These are phyloP conservation scores for Rhizopogon vinicolor DNA, from an alignment of 768 basidiomycete genomes.

Conservation along the genomic window DNA sequence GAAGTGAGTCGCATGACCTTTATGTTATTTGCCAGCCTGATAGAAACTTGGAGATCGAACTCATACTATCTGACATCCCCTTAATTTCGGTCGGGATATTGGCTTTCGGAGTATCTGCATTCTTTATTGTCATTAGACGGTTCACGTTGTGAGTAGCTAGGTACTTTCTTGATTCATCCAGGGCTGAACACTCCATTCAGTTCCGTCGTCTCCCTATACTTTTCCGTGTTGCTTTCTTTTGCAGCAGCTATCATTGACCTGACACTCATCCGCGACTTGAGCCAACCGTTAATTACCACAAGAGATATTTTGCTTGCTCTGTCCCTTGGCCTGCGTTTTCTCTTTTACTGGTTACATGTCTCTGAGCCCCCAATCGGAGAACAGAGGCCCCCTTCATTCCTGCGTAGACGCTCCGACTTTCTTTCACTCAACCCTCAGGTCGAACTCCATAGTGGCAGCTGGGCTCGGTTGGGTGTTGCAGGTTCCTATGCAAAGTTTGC, in stretches of 20 bases:
- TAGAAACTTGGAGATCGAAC: slow-evolving; percentile 38
- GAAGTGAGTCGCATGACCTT: slow-evolving; percentile 32
- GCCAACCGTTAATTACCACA: slow-evolving; percentile 35
- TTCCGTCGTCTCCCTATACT: slow-evolving; percentile 47
- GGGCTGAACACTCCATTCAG: slow-evolving; percentile 23
- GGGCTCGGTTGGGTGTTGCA: slow-evolving; percentile 58
- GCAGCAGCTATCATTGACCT: slow-evolving; percentile 61
- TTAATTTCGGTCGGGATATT: slow-evolving; percentile 64
- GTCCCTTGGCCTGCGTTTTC: slow-evolving; percentile 52
- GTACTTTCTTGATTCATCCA: background rate
- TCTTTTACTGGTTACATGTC: slow-evolving; percentile 69
- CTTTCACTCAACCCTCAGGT: slow-evolving; percentile 11
- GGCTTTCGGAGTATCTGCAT: slow-evolving; percentile 54
- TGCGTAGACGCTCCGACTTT: slow-evolving; percentile 9
- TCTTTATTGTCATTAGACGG: slow-evolving; percentile 50
- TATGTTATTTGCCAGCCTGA: background rate
- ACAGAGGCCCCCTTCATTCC: slow-evolving; percentile 11
- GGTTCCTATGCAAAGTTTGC: slow-evolving; percentile 51
- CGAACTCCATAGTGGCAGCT: slow-evolving; percentile 51
- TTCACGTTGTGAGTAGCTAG: slow-evolving; percentile 40
- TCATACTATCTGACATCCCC: slow-evolving; percentile 60
- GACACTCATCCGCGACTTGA: slow-evolving; percentile 36
- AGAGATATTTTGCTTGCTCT: slow-evolving; percentile 59
- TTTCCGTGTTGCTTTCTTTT: slow-evolving; percentile 57
- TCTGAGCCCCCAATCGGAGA: slow-evolving; percentile 48